A percentile compares a stretch with the other conserved stretches of the same genome.
phyloP scores from a whole-genome alignment of 352 stramenopile species.

The Phytopythium aichiense region DNA sequence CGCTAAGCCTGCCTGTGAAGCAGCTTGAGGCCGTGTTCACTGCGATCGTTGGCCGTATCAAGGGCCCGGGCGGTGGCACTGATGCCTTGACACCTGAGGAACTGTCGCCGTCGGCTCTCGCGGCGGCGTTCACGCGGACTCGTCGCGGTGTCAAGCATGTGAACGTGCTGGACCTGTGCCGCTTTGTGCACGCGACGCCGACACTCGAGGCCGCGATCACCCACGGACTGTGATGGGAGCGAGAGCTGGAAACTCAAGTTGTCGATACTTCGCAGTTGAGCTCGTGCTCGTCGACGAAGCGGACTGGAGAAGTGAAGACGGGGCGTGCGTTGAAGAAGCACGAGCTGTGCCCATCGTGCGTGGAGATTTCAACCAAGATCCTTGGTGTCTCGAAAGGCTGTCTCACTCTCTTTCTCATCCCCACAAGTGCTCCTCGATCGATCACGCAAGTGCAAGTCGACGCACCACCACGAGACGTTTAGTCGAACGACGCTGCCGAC shows the following conservation, averaged over 20 bases:
- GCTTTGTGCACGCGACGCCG: slow-evolving; percentile 36
- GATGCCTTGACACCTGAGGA: not conserved
- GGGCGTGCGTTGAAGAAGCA: no score
- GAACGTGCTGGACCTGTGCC: slow-evolving; percentile 64
- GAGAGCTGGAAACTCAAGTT: no score
- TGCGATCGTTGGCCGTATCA: slow-evolving; percentile 8
- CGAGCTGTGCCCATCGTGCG: not conserved
- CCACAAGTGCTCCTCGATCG: not conserved
- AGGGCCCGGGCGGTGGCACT: not conserved
- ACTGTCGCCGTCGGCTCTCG: not conserved
- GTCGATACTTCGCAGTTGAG: no score
- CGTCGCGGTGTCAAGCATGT: slow-evolving; percentile 38
- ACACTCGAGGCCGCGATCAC: slow-evolving; percentile 11
- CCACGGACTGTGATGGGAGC: not conserved
- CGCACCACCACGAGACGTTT: no score
- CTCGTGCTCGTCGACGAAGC: no score
- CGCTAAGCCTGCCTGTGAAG: slow-evolving; percentile 34
- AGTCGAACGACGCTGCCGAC: no score
- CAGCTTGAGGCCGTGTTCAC: slow-evolving; percentile 42
- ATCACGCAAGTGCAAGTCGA: not conserved
- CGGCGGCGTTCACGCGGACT: slow-evolving; percentile 25
- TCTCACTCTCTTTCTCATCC: not conserved
- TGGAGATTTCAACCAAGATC: not conserved
- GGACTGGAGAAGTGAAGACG: no score
- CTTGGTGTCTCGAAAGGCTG: not conserved